phyloP scores from a whole-genome alignment of 2,329 filamentous ascomycete species.

The Sporothrix inflata region DNA sequence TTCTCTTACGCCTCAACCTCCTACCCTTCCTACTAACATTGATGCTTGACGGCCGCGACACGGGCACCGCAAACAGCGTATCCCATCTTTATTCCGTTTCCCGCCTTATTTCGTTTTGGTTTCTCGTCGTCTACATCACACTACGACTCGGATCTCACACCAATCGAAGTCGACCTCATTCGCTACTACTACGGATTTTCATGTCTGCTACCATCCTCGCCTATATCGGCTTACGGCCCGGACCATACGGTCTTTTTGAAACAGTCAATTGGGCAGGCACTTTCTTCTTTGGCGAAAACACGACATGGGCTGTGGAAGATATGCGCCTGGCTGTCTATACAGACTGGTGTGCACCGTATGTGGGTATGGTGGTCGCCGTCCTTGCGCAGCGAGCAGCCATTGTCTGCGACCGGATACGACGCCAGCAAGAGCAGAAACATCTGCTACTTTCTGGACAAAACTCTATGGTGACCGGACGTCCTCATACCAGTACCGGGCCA shows the following conservation, averaged over 20 bases:
- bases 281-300: neutral
- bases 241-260: conserved; percentile 24
- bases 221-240: conserved; percentile 17
- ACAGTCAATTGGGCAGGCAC: neutral
- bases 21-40: conserved; percentile 58
- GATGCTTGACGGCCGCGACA: conserved; percentile 47
- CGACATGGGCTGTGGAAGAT: conserved; percentile 9
- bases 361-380: conserved; percentile 29
- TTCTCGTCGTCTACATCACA: conserved; percentile 58
- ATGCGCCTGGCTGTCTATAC: conserved; percentile 25
- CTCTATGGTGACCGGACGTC: neutral
- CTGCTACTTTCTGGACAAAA: neutral
- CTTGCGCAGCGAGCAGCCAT: conserved; percentile 22
- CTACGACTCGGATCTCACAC: conserved; percentile 47
- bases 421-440: neutral
- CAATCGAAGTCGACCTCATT: conserved; percentile 47
- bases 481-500: neutral
- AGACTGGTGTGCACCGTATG: conserved; percentile 30
- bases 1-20: conserved; percentile 62
- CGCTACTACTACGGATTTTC: conserved; percentile 19
- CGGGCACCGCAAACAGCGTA: conserved; percentile 54
- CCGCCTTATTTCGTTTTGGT: conserved; percentile 64
- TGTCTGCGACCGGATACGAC: conserved; percentile 7
- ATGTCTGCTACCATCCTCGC: conserved; percentile 19
- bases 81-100: conserved; percentile 57